Conservation (phyloP, 2,329 filamentous ascomycete species). For the Penicillium psychrosexuale region DNA sequence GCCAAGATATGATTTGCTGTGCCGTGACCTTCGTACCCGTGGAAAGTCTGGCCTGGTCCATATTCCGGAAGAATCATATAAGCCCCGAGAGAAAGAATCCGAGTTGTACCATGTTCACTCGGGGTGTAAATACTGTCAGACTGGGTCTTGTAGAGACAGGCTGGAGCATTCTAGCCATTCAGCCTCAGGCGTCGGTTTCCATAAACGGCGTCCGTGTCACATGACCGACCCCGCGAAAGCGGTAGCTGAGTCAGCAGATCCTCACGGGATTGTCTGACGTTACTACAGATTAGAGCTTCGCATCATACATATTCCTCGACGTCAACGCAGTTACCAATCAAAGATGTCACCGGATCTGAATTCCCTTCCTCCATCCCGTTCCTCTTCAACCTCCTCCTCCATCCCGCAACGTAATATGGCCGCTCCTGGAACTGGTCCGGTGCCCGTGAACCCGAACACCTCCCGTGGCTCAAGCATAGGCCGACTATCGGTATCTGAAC, state of each 20-base stretch:
- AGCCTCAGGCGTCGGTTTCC: background rate
- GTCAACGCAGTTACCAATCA: background rate
- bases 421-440: slow-evolving; percentile 48
- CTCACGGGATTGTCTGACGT: slow-evolving; percentile 6
- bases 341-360: slow-evolving; percentile 72
- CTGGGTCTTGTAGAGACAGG: too few species aligned
- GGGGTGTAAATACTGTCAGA: background rate
- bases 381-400: slow-evolving; percentile 39
- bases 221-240: slow-evolving; percentile 10
- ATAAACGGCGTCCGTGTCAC: background rate
- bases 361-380: slow-evolving; percentile 61
- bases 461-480: slow-evolving; percentile 37
- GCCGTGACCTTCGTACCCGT: background rate
- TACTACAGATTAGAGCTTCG: slow-evolving; percentile 12
- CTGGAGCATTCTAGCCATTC: background rate
- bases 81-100: background rate
- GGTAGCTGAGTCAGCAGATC: slow-evolving; percentile 11
- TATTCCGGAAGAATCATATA: background rate
- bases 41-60: background rate
- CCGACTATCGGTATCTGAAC: slow-evolving; percentile 40
- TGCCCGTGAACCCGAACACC: slow-evolving; percentile 49
- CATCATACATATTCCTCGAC: background rate
- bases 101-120: background rate
- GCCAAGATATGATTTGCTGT: background rate
- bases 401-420: slow-evolving; percentile 32